These are phyloP conservation scores for Debaryomyces sp. DNA, from an alignment of 1,139 yeast genomes.

Conservation along the genomic window DNA sequence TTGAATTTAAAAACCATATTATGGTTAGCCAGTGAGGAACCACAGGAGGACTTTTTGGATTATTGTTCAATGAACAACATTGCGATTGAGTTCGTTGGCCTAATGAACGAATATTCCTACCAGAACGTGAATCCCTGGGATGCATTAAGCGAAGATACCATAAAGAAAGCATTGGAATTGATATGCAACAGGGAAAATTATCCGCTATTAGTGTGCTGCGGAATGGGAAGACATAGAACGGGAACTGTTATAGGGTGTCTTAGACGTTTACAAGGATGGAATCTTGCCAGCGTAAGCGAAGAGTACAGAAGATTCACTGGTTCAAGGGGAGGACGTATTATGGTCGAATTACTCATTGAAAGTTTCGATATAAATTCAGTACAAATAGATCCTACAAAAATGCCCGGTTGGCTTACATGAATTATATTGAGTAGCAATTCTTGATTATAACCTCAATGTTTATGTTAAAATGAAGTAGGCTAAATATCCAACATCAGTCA, in stretches of 20 bases:
- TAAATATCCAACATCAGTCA: neutral
- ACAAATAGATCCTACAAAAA: constrained; percentile 47
- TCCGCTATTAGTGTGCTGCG: constrained; percentile 90
- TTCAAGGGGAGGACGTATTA: constrained; percentile 84
- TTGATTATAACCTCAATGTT: neutral
- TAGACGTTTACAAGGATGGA: constrained; percentile 92
- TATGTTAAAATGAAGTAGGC: neutral
- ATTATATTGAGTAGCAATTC: neutral
- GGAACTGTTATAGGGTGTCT: constrained; percentile 96
- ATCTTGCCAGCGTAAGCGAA: constrained; percentile 88
- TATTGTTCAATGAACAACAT: constrained; percentile 77
- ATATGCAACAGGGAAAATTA: constrained; percentile 72
- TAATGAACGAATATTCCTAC: constrained; percentile 56
- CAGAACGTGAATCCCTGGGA: constrained; percentile 82
- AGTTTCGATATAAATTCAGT: constrained; percentile 68
- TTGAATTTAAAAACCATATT: constrained; percentile 76
- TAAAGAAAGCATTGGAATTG: constrained; percentile 74
- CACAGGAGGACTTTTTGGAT: constrained; percentile 81
- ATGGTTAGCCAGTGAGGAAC: constrained; percentile 96
- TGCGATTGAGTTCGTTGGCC: constrained; percentile 63
- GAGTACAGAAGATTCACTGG: constrained; percentile 95
- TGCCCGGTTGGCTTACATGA: constrained; percentile 47
- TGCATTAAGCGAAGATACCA: constrained; percentile 84
- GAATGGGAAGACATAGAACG: constrained; percentile 96
- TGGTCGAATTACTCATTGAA: constrained; percentile 89